phyloP scores from a whole-genome alignment of 192 early-diverging fungal genomes.

The Dimargaris cristalligena region DNA sequence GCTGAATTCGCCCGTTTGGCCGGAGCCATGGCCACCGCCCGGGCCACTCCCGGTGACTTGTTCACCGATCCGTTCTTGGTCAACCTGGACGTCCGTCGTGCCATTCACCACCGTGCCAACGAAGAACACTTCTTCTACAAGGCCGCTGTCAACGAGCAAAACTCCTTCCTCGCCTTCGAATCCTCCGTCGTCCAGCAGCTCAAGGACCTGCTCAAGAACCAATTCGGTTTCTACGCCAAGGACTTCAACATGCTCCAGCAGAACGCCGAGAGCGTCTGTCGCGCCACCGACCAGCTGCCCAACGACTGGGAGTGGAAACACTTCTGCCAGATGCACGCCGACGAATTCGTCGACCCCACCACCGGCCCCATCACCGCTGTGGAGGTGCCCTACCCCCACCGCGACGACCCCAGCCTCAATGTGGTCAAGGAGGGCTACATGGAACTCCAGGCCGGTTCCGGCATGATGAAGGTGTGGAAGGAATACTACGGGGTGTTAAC shows the following conservation, averaged over 20 bases:
- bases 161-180: slow-evolving; percentile 8
- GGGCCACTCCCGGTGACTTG: slow-evolving; percentile 2
- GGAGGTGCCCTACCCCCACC: slow-evolving; percentile 8
- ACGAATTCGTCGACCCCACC: slow-evolving; percentile 1
- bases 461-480: slow-evolving; percentile 6
- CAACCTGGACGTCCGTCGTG: slow-evolving; percentile 4
- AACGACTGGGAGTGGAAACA: slow-evolving; percentile 3
- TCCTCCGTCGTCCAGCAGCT: background rate
- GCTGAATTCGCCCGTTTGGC: slow-evolving; percentile 6
- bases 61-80: slow-evolving; percentile 8
- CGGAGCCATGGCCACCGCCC: slow-evolving; percentile 2
- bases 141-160: slow-evolving; percentile 10
- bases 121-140: slow-evolving; percentile 9
- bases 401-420: slow-evolving; percentile 7
- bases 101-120: slow-evolving; percentile 4
- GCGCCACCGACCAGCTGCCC: background rate
- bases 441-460: background rate
- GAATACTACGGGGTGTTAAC: slow-evolving; percentile 7
- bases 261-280: slow-evolving; percentile 3
- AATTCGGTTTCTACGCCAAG: background rate
- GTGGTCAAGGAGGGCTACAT: slow-evolving; percentile 10
- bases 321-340: background rate
- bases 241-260: slow-evolving; percentile 1
- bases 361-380: background rate
- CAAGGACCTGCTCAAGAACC: slow-evolving; percentile 6